A percentile compares a stretch with the other conserved stretches of the same genome.
These are phyloP conservation scores for Epichloe amarillans DNA, from an alignment of 2,329 filamentous ascomycete genomes.

Conservation along the genomic window DNA sequence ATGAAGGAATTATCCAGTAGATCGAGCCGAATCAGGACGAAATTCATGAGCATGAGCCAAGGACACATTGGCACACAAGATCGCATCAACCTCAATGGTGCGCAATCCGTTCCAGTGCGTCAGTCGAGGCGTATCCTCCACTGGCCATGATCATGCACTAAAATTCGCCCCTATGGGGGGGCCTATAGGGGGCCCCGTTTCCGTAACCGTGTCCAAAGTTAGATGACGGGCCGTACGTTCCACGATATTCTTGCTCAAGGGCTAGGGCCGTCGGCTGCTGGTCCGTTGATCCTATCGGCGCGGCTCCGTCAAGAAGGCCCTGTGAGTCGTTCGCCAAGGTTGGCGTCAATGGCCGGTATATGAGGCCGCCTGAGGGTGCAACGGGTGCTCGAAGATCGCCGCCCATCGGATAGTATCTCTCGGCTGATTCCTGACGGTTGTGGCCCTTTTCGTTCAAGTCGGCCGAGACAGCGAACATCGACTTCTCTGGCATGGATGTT, in stretches of 20 bases:
- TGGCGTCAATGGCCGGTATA: slow-evolving; percentile 26
- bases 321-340: slow-evolving; percentile 21
- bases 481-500: slow-evolving; percentile 20
- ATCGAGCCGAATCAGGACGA: neutral
- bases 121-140: neutral
- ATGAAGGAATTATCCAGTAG: neutral
- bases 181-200: neutral
- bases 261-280: slow-evolving; percentile 3
- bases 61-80: neutral
- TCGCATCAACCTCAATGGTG: neutral
- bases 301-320: slow-evolving; percentile 25
- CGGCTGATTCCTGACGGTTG: slow-evolving; percentile 18
- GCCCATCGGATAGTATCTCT: slow-evolving; percentile 17
- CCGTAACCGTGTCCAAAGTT: slow-evolving; percentile 9
- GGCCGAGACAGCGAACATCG: slow-evolving; percentile 30
- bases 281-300: slow-evolving; percentile 22
- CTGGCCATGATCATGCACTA: neutral
- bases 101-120: neutral
- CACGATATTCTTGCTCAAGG: slow-evolving; percentile 4
- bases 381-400: slow-evolving; percentile 11
- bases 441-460: slow-evolving; percentile 22
- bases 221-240: slow-evolving; percentile 8
- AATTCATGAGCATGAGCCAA: neutral
- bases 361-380: slow-evolving; percentile 14
- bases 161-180: neutral